Base-by-base conservation (phyloP, 2,329 filamentous ascomycete genomes). In the Harringtonia lauricola region DNA sequence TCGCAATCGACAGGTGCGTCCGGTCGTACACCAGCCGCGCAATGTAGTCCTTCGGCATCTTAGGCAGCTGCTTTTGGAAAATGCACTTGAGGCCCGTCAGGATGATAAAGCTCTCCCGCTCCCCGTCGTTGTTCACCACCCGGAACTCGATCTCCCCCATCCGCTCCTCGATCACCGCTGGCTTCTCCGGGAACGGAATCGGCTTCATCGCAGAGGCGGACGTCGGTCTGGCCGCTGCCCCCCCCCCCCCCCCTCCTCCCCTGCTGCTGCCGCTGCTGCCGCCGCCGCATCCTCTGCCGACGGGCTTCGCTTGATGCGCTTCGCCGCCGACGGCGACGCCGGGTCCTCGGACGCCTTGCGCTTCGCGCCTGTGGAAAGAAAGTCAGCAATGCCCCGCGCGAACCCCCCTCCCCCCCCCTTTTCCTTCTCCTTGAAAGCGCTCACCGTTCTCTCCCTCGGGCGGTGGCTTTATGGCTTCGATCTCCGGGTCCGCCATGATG, bases 11-110 rank as follows among this genome's bases (percentile, higher is more conserved):
- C 48, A 96, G 63, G 67, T 98, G 92, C 7, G 90, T 95, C 42
- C 92, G 82, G 63, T 98, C 92, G 65, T 98, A 98, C 46, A 98
- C 92, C 8, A 98, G 78, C 33, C 92, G 85, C 4, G 92, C 92
- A 54, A 98, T 96, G 61, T 98, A 98, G 59, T 96, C 92, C 63
- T 96, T 95, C 14, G 92, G 92, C 92, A 98, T 98, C 64, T 96
- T 96, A 0, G 92, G 92, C 7, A 98, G 72, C 59, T 98, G 92
- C 55, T 96, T 96, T 61, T 98, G 92, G 57, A 98, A 96, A 51
- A 98, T 94, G 59, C 89, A 95, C 61, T 96, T 98, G 44, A 98
- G 71, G 14, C 92, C 92, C 0, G 90, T 95, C 47, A 98, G 72
- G 54, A 98, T 94, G 57, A 96, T 94, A 52, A 89, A 81, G 58